Percentiles rank a stretch among this genome's conserved stretches.
These are phyloP conservation scores for Metschnikowia lochheadii DNA, from an alignment of 805 yeast species.

Conservation along the genomic window DNA sequence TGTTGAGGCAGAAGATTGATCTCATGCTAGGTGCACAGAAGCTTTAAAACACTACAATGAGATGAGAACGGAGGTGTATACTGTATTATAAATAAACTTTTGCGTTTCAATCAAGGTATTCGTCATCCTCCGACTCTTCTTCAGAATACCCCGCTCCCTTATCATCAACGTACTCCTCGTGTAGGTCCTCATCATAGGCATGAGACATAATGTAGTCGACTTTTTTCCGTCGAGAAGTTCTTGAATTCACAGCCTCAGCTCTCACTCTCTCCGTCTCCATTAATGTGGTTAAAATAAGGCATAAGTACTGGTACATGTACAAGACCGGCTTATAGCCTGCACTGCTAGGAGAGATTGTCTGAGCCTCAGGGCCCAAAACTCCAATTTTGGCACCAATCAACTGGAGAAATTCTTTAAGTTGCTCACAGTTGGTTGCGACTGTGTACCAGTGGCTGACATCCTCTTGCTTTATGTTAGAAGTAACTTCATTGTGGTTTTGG, in stretches of 20 bases:
- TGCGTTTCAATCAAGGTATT: conserved; percentile 6
- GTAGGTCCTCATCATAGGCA: conserved; percentile 9
- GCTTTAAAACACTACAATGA: conserved; percentile 6
- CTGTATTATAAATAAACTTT: conserved; percentile 3
- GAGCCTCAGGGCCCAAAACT: conserved; percentile 2
- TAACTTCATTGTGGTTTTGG: conserved; percentile 27
- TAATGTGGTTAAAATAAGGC: conserved; percentile 26
- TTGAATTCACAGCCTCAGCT: conserved; percentile 4
- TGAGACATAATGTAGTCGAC: conserved; percentile 11
- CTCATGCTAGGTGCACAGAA: conserved; percentile 55
- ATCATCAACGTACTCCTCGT: conserved; percentile 6
- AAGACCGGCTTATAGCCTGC: conserved; percentile 25
- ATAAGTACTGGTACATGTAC: conserved; percentile 28
- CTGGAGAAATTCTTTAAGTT: conserved; percentile 26
- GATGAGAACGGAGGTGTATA: background rate
- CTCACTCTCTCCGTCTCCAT: conserved; percentile 12
- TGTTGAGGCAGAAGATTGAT: conserved; percentile 74
- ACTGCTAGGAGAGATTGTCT: conserved; percentile 16
- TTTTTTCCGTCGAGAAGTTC: conserved; percentile 15
- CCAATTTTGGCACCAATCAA: conserved; percentile 24
- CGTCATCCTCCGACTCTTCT: conserved; percentile 12
- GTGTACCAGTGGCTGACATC: conserved; percentile 28
- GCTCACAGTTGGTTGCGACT: conserved; percentile 30
- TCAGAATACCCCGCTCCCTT: conserved; percentile 13
- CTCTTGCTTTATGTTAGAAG: conserved; percentile 5